Conservation (phyloP, 1,284 basidiomycete genomes). For the Irpex lacteus region DNA sequence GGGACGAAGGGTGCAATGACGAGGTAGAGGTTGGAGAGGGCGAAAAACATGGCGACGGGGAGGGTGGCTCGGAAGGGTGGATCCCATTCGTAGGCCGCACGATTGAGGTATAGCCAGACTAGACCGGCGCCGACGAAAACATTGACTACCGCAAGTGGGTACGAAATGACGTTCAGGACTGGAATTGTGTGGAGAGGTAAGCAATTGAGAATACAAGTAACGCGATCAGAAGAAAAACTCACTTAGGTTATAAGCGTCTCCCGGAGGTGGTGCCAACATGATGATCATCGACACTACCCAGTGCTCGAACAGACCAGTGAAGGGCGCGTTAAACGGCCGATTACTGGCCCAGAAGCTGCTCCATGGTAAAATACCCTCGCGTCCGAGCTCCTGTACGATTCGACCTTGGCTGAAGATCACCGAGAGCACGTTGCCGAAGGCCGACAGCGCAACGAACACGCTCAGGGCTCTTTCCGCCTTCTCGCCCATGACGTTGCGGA, state of each 20-base stretch:
- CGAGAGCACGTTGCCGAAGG: conserved; percentile 56
- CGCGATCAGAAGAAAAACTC: not conserved
- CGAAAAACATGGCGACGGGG: conserved; percentile 44
- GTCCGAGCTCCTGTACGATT: conserved; percentile 69
- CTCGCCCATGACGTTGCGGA: conserved; percentile 59
- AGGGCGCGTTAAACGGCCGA: conserved; percentile 58
- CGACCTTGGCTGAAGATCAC: conserved; percentile 58
- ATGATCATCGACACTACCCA: conserved; percentile 49
- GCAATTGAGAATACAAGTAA: conserved; percentile 44
- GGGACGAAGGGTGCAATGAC: conserved; percentile 54
- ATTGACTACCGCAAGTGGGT: conserved; percentile 51
- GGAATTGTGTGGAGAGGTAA: conserved; percentile 19
- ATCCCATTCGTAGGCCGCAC: conserved; percentile 44
- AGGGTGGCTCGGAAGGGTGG: conserved; percentile 56
- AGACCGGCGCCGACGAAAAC: conserved; percentile 52
- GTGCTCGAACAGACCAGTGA: conserved; percentile 53
- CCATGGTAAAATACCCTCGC: conserved; percentile 61
- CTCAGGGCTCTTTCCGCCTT: conserved; percentile 54
- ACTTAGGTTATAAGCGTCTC: conserved; percentile 59
- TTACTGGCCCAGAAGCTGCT: conserved; percentile 59
- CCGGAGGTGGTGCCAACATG: conserved; percentile 51
- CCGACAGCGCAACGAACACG: conserved; percentile 54
- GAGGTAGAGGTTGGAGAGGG: conserved; percentile 58
- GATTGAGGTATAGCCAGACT: conserved; percentile 44
- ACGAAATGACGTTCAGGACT: conserved; percentile 40